Conservation (phyloP, 1,139 yeast genomes). For the Yamadazyma kanchanaburiensis region DNA sequence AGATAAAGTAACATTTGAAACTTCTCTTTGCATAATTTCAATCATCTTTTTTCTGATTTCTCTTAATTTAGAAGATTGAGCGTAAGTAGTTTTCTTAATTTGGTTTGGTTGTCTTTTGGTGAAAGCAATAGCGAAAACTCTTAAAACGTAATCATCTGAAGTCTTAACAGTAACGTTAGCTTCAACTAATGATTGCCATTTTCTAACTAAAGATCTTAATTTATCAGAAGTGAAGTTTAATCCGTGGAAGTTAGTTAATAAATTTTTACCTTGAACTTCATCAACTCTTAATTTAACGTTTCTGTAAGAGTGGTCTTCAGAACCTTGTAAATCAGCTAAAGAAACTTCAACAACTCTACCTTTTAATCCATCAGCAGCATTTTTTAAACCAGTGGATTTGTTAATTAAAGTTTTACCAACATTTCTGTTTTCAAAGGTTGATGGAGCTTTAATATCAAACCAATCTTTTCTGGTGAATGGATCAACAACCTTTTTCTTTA, state of each 20-base stretch:
- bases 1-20: slow-evolving; percentile 47
- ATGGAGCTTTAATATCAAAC: slow-evolving; percentile 52
- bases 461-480: slow-evolving; percentile 53
- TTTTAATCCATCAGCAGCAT: slow-evolving; percentile 51
- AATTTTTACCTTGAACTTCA: slow-evolving; percentile 53
- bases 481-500: slow-evolving; percentile 52
- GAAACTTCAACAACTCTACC: slow-evolving; percentile 51
- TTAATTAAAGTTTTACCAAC: slow-evolving; percentile 52
- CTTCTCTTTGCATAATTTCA: slow-evolving; percentile 53
- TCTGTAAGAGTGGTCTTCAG: slow-evolving; percentile 53
- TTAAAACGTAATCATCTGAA: slow-evolving; percentile 48
- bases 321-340: slow-evolving; percentile 51
- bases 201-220: slow-evolving; percentile 51
- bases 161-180: slow-evolving; percentile 52
- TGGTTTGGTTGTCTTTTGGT: slow-evolving; percentile 53
- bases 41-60: slow-evolving; percentile 51
- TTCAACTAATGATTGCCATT: slow-evolving; percentile 54
- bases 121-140: slow-evolving; percentile 52
- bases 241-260: slow-evolving; percentile 54
- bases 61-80: slow-evolving; percentile 50
- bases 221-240: slow-evolving; percentile 50
- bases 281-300: slow-evolving; percentile 52
- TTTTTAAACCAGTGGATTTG: slow-evolving; percentile 51
- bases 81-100: slow-evolving; percentile 49
- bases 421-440: slow-evolving; percentile 49